Base-by-base conservation (phyloP, 768 basidiomycete genomes). In the Boletellus sp. region DNA sequence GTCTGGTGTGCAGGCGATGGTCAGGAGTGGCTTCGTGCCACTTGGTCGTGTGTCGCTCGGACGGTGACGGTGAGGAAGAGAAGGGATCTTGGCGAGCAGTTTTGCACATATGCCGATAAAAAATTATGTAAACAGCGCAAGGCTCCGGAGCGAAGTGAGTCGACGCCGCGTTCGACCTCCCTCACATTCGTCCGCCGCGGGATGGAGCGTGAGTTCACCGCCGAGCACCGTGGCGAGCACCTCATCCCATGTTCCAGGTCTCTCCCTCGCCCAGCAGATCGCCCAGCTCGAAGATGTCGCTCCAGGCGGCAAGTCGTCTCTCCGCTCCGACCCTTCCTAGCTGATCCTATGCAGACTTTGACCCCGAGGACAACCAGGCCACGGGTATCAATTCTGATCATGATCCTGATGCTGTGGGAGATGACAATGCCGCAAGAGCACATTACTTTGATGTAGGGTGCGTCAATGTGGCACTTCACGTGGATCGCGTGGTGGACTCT, bases 401-500 rank as follows among this genome's bases (percentile, higher is more conserved):
- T 41, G 73, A 78, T 53, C 16, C 11, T 19, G 69, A 64, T 17
- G 61, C 62, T 42, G 49, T 51, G 20, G 54, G 54, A 38, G 63
- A 77, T 37, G 53, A 66, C 33, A 65, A 59, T 34, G 73, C 70
- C 13, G 75, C 71, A 0, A 75, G 85, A 58, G 84, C 85, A 57
- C 93, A 95, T 68, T 96, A 95, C 66, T 62, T 91, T 37, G 83
- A 88, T 58, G 89, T 94, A 34, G 90, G 89, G 89, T 92, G 65
- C 52, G 61, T 54, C 38, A 31, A 48, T 46, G 80, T 70, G 23
- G 9, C 23, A 26, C 35, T 20, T 40, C 28, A 47, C 51, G 28
- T 46, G 42, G 22, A 42, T 37, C 43, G 42, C 31, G 28, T n/a
- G 16, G 34, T 40, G 42, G 35, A 55, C 51, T 48, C 32, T 47